phyloP scores from a whole-genome alignment of 202 grass and related monocot genomes.

The Digitaria exilis region DNA sequence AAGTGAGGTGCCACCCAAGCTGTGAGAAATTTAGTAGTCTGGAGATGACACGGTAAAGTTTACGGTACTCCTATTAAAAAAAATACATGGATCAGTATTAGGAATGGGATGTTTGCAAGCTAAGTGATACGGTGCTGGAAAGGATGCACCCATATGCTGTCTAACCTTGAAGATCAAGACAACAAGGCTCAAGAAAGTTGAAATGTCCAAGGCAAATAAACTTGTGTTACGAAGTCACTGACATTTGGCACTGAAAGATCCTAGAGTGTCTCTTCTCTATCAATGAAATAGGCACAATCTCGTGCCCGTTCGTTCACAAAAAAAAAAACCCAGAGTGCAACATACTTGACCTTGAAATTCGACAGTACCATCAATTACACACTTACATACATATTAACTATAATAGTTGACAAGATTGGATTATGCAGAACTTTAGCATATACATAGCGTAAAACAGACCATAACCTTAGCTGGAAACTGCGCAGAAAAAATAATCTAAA shows the following conservation, averaged over 20 bases:
- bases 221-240: not conserved
- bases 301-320: no score
- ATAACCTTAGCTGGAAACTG: constrained; percentile 8
- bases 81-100: not conserved
- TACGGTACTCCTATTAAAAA: not conserved
- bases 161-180: not conserved
- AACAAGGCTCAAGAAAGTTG: not conserved
- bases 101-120: not conserved
- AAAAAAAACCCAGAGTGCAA: no score
- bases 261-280: no score
- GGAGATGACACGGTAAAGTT: not conserved
- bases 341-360: not conserved
- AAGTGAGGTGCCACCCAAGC: constrained; percentile 6
- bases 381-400: constrained; percentile 2
- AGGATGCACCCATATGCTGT: not conserved
- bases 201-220: not conserved
- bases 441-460: not conserved
- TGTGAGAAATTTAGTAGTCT: not conserved
- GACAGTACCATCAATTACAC: not conserved
- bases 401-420: not conserved
- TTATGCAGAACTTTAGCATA: not conserved
- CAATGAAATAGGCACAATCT: no score
- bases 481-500: not conserved
- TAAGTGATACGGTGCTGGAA: not conserved
- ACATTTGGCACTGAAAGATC: constrained; percentile 6